phyloP scores from a whole-genome alignment of 257 asterid species.

The Gentiana straminea region DNA sequence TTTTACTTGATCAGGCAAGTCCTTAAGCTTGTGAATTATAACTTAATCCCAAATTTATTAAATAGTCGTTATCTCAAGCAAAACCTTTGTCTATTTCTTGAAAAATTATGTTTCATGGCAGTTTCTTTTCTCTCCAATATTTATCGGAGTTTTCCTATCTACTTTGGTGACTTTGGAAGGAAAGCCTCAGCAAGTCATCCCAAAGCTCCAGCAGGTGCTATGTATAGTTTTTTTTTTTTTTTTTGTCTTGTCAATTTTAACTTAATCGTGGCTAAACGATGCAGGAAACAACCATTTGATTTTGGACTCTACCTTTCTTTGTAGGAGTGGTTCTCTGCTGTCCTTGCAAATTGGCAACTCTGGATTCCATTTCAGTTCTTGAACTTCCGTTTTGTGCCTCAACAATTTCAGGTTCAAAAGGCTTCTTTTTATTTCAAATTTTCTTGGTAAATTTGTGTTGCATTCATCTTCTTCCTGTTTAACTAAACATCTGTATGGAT shows the following conservation, averaged over 20 bases:
- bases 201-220: conserved; percentile 77
- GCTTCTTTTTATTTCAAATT: background rate
- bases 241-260: background rate
- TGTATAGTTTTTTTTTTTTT: background rate
- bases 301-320: conserved; percentile 3
- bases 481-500: background rate
- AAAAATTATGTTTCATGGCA: conserved; percentile 21
- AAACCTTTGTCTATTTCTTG: conserved; percentile 3
- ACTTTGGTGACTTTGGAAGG: conserved; percentile 66
- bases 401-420: conserved; percentile 79
- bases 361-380: conserved; percentile 97
- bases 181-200: conserved; percentile 49
- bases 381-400: conserved; percentile 89
- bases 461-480: background rate
- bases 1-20: conserved; percentile 77
- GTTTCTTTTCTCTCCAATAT: conserved; percentile 71
- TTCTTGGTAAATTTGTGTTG: background rate
- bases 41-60: background rate
- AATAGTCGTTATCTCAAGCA: too few species aligned
- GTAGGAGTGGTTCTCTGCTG: conserved; percentile 91
- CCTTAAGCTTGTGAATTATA: conserved; percentile 4
- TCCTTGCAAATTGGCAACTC: conserved; percentile 88
- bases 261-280: background rate
- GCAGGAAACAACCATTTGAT: background rate
- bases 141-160: conserved; percentile 56